A percentile compares a stretch with the other conserved stretches of the same genome.
phyloP scores from a whole-genome alignment of 176 grass and related monocot species.

The Oryza rufipogon region DNA sequence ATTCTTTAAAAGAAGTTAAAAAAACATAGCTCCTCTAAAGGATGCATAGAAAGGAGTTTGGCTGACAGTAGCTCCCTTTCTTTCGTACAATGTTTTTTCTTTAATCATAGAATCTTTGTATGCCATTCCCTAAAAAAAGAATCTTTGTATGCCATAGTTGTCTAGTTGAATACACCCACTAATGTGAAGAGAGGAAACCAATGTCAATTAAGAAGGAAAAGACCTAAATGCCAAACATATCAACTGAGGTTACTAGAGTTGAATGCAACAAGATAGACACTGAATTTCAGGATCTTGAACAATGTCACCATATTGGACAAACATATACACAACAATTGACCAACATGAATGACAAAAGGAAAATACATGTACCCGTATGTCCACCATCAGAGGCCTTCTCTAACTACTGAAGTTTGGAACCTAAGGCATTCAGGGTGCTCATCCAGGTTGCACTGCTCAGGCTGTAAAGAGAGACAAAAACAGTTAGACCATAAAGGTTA shows the following conservation, averaged over 20 bases:
- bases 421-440: slow-evolving; percentile 15
- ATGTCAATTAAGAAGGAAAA: neutral
- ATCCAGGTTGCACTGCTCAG: neutral
- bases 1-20: neutral
- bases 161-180: slow-evolving; percentile 2
- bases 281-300: slow-evolving; percentile 33
- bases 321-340: slow-evolving; percentile 13
- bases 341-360: slow-evolving; percentile 9
- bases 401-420: slow-evolving; percentile 21
- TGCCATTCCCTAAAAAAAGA: too few species aligned
- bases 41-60: neutral
- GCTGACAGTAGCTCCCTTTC: neutral
- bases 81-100: neutral
- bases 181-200: neutral
- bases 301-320: slow-evolving; percentile 7
- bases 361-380: slow-evolving; percentile 12
- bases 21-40: neutral
- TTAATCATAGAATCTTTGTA: neutral
- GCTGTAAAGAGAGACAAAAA: slow-evolving; percentile 19
- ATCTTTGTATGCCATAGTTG: neutral
- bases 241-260: slow-evolving; percentile 6
- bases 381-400: slow-evolving; percentile 20
- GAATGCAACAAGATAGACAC: slow-evolving; percentile 9
- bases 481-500: slow-evolving; percentile 17
- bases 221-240: slow-evolving; percentile 7